These are phyloP conservation scores for Parastagonospora avenae DNA, from an alignment of 2,329 filamentous ascomycete genomes.

Conservation along the genomic window DNA sequence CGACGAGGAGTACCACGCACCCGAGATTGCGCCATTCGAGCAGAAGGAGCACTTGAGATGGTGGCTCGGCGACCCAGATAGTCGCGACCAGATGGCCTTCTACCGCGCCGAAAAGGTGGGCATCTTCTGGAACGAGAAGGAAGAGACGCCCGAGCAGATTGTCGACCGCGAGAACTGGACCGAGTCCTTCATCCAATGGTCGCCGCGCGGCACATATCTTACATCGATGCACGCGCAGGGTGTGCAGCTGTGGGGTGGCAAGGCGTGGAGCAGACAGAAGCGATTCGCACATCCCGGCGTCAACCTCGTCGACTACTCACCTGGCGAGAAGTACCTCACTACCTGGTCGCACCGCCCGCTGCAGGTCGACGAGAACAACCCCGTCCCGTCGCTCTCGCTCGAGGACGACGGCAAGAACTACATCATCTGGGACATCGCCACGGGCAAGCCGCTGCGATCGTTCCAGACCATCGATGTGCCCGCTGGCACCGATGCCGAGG, in stretches of 20 bases:
- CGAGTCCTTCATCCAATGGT: conserved; percentile 98
- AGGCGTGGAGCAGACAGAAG: conserved; percentile 86
- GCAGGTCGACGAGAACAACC: conserved; percentile 86
- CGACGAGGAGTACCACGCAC: conserved; percentile 85
- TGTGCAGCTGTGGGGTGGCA: conserved; percentile 95
- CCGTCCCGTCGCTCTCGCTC: conserved; percentile 70
- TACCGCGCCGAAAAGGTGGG: conserved; percentile 90
- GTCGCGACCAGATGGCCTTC: conserved; percentile 94
- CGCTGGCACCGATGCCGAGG: conserved; percentile 65
- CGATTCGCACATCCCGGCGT: conserved; percentile 95
- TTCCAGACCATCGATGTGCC: conserved; percentile 89
- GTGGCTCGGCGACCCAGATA: conserved; percentile 87
- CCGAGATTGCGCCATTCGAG: conserved; percentile 80
- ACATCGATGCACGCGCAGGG: conserved; percentile 95
- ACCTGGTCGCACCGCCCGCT: conserved; percentile 97
- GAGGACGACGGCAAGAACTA: conserved; percentile 99
- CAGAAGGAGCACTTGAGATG: conserved; percentile 95
- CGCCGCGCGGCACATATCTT: conserved; percentile 89
- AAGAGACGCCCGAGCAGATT: conserved; percentile 82
- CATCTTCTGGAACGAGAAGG: conserved; percentile 98
- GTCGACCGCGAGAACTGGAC: conserved; percentile 97
- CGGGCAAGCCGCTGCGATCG: conserved; percentile 85
- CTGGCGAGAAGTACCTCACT: conserved; percentile 87
- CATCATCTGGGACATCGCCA: conserved; percentile 96
- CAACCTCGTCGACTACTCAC: conserved; percentile 95